Conservation (phyloP, 495 filamentous ascomycete species). For the Tuber melanosporum region DNA sequence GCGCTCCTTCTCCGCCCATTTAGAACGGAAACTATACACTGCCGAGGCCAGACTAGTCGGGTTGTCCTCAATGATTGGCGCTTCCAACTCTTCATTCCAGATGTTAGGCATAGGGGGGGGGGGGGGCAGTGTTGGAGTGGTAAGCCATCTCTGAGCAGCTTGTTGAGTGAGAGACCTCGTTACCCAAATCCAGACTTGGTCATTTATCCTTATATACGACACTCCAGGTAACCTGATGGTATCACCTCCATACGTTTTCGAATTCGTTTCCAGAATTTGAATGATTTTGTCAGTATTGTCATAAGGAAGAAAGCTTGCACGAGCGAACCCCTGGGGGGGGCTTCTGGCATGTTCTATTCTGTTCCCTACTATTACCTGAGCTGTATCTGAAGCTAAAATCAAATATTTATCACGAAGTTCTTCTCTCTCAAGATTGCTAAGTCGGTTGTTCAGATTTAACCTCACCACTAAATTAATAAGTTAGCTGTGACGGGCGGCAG, state of each 20-base stretch:
- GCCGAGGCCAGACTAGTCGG: no score
- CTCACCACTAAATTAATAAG: background rate
- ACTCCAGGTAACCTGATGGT: background rate
- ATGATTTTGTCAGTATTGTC: background rate
- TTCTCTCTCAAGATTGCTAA: background rate
- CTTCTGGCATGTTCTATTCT: background rate
- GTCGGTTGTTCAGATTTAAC: background rate
- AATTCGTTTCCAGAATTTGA: background rate
- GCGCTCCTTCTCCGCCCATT: no score
- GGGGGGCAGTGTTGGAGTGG: background rate
- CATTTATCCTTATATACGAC: constrained; percentile 1
- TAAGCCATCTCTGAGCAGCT: background rate
- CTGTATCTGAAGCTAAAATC: background rate
- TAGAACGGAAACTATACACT: no score
- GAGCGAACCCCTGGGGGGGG: background rate
- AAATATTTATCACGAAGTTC: background rate
- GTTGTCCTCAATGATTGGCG: background rate
- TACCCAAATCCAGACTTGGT: background rate
- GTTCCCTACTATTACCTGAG: background rate
- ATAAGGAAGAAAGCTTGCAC: background rate
- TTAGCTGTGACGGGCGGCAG: background rate
- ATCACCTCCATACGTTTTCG: background rate
- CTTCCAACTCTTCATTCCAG: background rate
- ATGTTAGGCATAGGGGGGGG: background rate
- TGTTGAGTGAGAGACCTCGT: background rate